These are phyloP conservation scores for Mallotus repandus DNA, from an alignment of 441 rosid genomes.

Conservation along the genomic window DNA sequence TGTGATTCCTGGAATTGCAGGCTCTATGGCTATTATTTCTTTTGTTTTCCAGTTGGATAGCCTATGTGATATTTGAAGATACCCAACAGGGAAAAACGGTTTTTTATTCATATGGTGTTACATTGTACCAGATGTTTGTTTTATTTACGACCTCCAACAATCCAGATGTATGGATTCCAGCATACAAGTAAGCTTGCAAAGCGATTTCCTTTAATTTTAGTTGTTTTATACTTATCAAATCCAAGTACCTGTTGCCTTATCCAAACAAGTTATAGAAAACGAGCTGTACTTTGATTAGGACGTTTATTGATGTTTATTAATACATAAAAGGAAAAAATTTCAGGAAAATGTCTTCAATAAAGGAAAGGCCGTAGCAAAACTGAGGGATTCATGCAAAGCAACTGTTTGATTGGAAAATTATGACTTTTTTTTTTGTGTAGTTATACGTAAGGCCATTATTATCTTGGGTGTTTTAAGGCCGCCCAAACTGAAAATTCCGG, in stretches of 20 bases:
- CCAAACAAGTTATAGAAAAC: neutral
- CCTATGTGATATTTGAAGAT: slow-evolving; percentile 95
- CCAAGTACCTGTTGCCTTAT: neutral
- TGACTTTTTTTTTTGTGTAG: neutral
- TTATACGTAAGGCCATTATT: neutral
- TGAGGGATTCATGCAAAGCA: slow-evolving; percentile 1
- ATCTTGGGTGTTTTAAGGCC: neutral
- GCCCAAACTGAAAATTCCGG: neutral
- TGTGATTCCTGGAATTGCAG: slow-evolving; percentile 50
- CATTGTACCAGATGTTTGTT: slow-evolving; percentile 87
- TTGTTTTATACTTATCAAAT: neutral
- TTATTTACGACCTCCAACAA: slow-evolving; percentile 97
- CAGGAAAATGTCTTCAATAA: neutral
- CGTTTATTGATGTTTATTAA: neutral
- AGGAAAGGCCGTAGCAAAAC: neutral
- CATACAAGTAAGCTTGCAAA: slow-evolving; percentile 74
- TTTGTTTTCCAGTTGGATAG: slow-evolving; percentile 90
- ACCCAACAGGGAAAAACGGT: slow-evolving; percentile 68
- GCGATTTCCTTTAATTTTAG: slow-evolving; percentile 3
- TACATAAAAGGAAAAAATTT: neutral
- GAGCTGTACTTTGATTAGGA: neutral
- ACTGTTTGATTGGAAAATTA: neutral
- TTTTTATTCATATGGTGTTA: slow-evolving; percentile 75
- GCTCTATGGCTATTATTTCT: slow-evolving; percentile 89
- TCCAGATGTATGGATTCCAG: slow-evolving; percentile 98